Conservation (phyloP, 2,329 filamentous ascomycete genomes). For the Parascedosporium putredinis region DNA sequence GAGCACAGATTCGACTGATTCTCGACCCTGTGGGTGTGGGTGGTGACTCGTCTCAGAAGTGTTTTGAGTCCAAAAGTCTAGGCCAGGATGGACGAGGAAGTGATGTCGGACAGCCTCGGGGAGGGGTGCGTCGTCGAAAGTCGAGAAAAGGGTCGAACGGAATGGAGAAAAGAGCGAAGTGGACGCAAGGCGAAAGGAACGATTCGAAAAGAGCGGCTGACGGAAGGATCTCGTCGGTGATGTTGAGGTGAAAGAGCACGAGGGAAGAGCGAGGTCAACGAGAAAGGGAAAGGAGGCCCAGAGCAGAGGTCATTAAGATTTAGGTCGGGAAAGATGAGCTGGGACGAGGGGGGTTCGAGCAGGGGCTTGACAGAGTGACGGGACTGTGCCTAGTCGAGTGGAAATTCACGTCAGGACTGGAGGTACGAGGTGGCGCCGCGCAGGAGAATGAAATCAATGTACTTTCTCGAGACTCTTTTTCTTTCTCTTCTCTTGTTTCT, state of each 20-base stretch:
- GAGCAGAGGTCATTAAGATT: not conserved
- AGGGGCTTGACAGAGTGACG: not conserved
- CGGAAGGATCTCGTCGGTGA: not conserved
- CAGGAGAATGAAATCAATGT: too few species aligned
- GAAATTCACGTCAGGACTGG: not conserved
- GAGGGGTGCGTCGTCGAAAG: too few species aligned
- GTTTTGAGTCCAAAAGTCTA: not conserved
- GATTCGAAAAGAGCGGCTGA: constrained; percentile 1
- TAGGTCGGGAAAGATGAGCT: not conserved
- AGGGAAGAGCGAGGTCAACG: not conserved
- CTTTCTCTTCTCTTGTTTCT: too few species aligned
- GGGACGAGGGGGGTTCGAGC: not conserved
- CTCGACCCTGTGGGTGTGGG: not conserved
- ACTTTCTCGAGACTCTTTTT: too few species aligned
- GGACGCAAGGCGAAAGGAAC: not conserved
- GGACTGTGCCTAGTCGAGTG: not conserved
- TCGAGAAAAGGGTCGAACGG: not conserved
- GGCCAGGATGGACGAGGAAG: not conserved
- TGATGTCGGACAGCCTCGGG: not conserved
- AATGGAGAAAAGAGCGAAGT: not conserved
- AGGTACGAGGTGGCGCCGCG: too few species aligned
- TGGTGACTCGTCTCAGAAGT: not conserved
- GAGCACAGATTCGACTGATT: not conserved
- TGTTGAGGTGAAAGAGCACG: not conserved
- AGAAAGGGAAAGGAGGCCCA: not conserved